Evolutionary conservation across 1,284 basidiomycete genomes (phyloP).

Genomic region (Thecaphora thlaspeos): DNA sequence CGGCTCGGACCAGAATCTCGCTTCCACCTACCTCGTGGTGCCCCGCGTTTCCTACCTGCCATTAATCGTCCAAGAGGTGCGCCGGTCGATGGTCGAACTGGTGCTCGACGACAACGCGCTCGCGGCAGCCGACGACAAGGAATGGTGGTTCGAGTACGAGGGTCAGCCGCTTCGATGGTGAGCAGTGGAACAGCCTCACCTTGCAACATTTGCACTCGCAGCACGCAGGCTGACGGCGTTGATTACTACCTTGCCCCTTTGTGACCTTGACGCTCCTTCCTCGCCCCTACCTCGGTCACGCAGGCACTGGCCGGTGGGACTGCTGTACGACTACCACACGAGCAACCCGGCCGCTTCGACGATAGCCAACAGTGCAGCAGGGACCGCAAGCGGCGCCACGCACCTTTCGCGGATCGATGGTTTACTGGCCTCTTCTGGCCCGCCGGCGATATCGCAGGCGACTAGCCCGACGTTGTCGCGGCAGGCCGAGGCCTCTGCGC

Average conservation of each 20-base stretch:
- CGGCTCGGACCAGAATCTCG: constrained; percentile 22
- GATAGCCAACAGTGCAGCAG: background rate
- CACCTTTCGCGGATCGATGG: background rate
- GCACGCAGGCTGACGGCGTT: background rate
- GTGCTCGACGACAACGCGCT: constrained; percentile 29
- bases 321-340: constrained; percentile 47
- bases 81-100: constrained; percentile 33
- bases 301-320: constrained; percentile 49
- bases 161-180: constrained; percentile 41
- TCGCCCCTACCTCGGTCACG: background rate
- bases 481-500: background rate
- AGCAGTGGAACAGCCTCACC: no score
- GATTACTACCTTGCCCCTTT: background rate
- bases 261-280: constrained; percentile 1
- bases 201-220: no score
- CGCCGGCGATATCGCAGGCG: background rate
- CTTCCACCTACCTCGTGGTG: constrained; percentile 36
- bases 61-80: constrained; percentile 35
- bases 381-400: background rate
- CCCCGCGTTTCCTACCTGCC: constrained; percentile 47
- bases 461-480: no score
- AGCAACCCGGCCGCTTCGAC: constrained; percentile 31
- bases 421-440: background rate
- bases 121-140: constrained; percentile 23
- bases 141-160: constrained; percentile 47